A percentile compares a stretch with the other conserved stretches of the same genome.
These are phyloP conservation scores for Tuber indicum DNA, from an alignment of 495 filamentous ascomycete species.

Conservation along the genomic window DNA sequence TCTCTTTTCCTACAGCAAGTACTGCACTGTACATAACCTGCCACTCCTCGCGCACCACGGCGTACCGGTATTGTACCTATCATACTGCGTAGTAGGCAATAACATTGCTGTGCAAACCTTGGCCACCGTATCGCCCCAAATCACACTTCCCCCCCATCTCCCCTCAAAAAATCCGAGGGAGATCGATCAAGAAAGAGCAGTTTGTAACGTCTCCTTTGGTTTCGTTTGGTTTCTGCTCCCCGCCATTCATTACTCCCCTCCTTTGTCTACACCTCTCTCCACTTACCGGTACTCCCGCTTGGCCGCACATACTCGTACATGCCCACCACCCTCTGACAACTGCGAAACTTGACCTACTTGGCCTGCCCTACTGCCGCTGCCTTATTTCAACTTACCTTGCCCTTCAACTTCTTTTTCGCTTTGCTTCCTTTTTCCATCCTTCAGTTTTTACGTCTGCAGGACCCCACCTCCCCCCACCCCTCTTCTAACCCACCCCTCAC, in stretches of 20 bases:
- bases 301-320: neutral
- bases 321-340: neutral
- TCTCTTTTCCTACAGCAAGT: neutral
- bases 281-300: neutral
- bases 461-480: conserved; percentile 36
- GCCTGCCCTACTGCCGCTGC: neutral
- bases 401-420: neutral
- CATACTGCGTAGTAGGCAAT: neutral
- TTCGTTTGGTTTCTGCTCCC: neutral
- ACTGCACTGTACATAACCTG: neutral
- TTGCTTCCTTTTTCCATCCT: neutral
- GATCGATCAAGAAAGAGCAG: neutral
- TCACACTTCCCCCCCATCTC: neutral
- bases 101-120: neutral
- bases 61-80: neutral
- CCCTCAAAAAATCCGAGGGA: neutral
- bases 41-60: neutral
- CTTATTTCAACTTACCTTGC: neutral
- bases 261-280: neutral
- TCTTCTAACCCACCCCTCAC: conserved; percentile 39
- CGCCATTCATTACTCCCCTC: neutral
- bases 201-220: conserved; percentile 2
- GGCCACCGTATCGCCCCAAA: neutral
- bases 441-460: conserved; percentile 5
- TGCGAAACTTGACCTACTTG: neutral